Percentiles rank a stretch among this genome's conserved stretches.
Evolutionary conservation across 352 stramenopile species (phyloP).

Genomic region (Discostella stelligera): DNA sequence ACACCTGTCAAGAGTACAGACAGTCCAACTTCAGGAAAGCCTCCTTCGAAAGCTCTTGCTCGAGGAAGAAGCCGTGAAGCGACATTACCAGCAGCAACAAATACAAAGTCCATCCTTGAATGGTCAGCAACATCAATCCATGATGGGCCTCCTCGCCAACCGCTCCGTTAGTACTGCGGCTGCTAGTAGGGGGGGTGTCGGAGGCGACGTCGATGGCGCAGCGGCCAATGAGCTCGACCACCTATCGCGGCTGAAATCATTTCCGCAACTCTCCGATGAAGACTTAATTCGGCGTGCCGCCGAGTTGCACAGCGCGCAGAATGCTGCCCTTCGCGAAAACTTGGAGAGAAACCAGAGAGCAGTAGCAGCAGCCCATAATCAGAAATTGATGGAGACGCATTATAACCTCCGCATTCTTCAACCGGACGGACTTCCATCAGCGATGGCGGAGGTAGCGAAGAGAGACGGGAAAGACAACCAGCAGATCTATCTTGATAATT

Average conservation of each 20-base stretch:
- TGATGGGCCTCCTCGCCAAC: background rate
- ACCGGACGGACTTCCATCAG: background rate
- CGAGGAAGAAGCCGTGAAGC: background rate
- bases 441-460: background rate
- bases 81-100: background rate
- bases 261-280: constrained; percentile 14
- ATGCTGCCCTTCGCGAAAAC: background rate
- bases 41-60: background rate
- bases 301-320: constrained; percentile 6
- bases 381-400: constrained; percentile 1
- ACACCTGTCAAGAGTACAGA: no score
- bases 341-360: background rate
- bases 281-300: constrained; percentile 20
- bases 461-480: background rate
- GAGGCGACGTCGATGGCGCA: background rate
- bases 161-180: no score
- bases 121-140: background rate
- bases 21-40: background rate
- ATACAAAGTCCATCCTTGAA: background rate
- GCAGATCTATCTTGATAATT: background rate
- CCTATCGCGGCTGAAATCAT: background rate
- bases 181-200: background rate
- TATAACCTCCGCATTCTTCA: background rate
- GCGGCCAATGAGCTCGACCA: background rate
- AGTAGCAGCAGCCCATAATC: background rate